Evolutionary conservation across 805 yeast genomes (phyloP), one percentile per base, ranked within the genome.

Genomic region (Starmerella vitae): DNA sequence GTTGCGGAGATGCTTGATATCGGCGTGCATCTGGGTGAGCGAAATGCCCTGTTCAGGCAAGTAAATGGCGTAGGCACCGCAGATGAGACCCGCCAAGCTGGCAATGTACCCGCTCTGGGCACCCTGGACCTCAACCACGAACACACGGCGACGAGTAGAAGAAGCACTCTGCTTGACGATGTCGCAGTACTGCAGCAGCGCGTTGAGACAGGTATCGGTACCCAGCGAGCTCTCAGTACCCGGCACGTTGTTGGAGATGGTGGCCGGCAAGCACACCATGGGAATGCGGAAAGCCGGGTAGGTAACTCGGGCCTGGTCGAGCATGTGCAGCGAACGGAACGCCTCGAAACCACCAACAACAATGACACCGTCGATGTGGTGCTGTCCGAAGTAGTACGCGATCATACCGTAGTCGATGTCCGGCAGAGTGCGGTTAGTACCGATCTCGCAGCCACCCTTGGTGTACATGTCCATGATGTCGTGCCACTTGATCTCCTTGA

Each of bases 271-370:
- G 51, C 83, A 74, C 30, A 82, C 80, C 82, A 88, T 78, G 46
- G 98, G 98, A 49, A 91, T 85, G 61, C 88, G 75, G 65, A 91
- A 82, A 21, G 88, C 76, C 32, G 98, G 97, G 63, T 84, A 91
- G 43, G 73, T 64, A 13, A 58, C 49, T 60, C 95, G 74, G 24
- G 91, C 84, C 50, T 70, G 68, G 51, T 81, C 79, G 49, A 91
- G 70, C 65, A 85, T 81, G 53, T 81, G 74, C 50, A 91, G 69
- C 1, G 96, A 74, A 9, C 70, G 70, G 68, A 77, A 91, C n/a
- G 95, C 97, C 67, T 91, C 98, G 56, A 86, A 91, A 1, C 98
- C 98, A 50, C 99, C 99, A 45, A 91, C 76, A 42, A 91, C 70
- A 45, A 91, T 71, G 48, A 88, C 70, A 30, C 97, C 98, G 56